Base-by-base conservation (phyloP, 2,329 filamentous ascomycete genomes). In the Alternaria triticina region DNA sequence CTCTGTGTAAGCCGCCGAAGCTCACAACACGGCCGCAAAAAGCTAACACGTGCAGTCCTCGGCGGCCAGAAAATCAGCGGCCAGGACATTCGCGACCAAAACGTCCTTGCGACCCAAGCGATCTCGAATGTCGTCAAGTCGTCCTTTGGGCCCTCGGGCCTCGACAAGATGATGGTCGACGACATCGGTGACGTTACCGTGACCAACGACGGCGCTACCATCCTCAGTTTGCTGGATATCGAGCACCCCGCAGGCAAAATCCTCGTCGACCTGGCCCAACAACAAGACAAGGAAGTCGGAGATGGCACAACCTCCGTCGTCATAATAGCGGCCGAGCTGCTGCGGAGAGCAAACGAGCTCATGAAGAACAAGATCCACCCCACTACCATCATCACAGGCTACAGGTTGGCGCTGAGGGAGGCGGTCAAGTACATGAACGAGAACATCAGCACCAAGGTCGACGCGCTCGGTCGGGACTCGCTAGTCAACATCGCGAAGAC, bases 131-230 rank as follows among this genome's bases (percentile, higher is more conserved):
- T 99, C 64, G 94, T 99, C 82, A 98, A 97, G 86, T 97, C 93
- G 82, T 99, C 96, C 15, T 99, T 99, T 79, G 96, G 96, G 59
- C 96, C 96, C 55, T 97, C 93, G 67, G 96, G 96, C 52, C 88
- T 99, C 71, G 96, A 99, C 82, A 99, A 99, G 88, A 99, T 99
- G 96, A 98, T 99, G 96, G 96, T 99, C 75, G 96, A 99, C 84
- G 96, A 99, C 80, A 98, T 99, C 81, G 96, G 96, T 78, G 96
- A 99, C 85, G 96, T 99, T 63, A 99, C 96, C 65, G 96, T 99
- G 62, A 99, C 96, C 71, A 99, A 99, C 83, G 96, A 99, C 82
- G 96, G 96, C 78, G 96, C 96, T 59, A 99, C 96, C 33, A 99
- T 99, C 77, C 89, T 99, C 71, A 93, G 89, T 81, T 87, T 99